phyloP scores from a whole-genome alignment of 1,139 yeast genomes.

The Pichia sp. region DNA sequence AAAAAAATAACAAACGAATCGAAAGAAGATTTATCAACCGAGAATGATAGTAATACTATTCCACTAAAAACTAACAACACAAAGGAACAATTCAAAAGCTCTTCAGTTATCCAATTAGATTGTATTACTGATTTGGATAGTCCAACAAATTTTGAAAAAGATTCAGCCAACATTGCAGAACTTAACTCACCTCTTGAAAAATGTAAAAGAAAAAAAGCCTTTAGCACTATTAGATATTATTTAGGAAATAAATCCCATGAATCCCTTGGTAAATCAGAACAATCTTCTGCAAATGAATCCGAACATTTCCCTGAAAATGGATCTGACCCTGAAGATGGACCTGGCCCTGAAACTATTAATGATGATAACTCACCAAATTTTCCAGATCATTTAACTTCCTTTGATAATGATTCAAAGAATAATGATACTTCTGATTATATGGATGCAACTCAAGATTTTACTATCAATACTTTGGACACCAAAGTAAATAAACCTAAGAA shows the following conservation, averaged over 20 bases:
- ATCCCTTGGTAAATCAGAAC: background rate
- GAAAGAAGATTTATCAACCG: background rate
- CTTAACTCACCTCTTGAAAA: background rate
- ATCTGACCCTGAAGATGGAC: background rate
- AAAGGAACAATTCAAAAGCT: background rate
- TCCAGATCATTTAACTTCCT: conserved; percentile 1
- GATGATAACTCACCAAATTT: background rate
- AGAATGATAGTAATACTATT: background rate
- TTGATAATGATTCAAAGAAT: background rate
- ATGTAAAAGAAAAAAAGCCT: conserved; percentile 10
- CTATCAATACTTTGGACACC: conserved; percentile 3
- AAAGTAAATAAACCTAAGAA: conserved; percentile 2
- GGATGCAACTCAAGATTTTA: background rate
- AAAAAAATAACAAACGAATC: background rate
- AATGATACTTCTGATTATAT: background rate
- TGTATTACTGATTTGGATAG: background rate
- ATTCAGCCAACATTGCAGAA: background rate
- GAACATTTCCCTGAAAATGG: background rate
- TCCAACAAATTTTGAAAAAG: background rate
- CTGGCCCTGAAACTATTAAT: background rate
- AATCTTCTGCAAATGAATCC: background rate
- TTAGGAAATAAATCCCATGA: conserved; percentile 10
- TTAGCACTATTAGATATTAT: conserved; percentile 11
- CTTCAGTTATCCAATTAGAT: background rate
- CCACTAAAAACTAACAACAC: background rate